phyloP scores from a whole-genome alignment of 108 stramenopile genomes.

The Ochromonas danica region DNA sequence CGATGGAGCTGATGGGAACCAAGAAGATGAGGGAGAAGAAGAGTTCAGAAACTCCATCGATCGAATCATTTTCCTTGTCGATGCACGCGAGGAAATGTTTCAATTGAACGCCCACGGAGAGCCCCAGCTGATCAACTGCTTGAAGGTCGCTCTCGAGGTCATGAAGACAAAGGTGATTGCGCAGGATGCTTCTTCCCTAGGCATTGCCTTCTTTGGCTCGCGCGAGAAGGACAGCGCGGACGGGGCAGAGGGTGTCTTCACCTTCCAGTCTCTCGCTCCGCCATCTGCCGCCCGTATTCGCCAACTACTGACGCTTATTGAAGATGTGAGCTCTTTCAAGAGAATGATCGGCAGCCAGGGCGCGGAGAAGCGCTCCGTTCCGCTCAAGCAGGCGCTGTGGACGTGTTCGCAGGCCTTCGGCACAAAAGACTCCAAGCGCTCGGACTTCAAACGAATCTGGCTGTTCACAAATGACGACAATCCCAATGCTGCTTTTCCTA shows the following conservation, averaged over 20 bases:
- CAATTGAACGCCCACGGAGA: not conserved
- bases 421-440: not conserved
- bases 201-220: not conserved
- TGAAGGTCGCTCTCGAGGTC: not conserved
- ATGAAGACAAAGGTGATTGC: conserved; percentile 52
- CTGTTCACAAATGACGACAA: conserved; percentile 32
- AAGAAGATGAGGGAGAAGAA: conserved; percentile 56
- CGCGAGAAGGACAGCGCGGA: conserved; percentile 52
- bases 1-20: conserved; percentile 49
- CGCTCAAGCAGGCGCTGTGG: conserved; percentile 35
- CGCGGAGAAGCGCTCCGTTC: not conserved
- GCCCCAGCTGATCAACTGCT: not conserved
- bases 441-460: conserved; percentile 33
- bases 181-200: not conserved
- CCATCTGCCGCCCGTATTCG: not conserved
- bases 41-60: conserved; percentile 10
- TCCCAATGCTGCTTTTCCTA: conserved; percentile 5
- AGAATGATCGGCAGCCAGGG: not conserved
- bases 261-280: not conserved
- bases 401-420: conserved; percentile 1
- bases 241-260: conserved; percentile 28
- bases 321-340: not conserved
- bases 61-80: conserved; percentile 25
- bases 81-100: conserved; percentile 4
- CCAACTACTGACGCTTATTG: not conserved